These are phyloP conservation scores for Penicillium sp. DNA, from an alignment of 2,329 filamentous ascomycete genomes.

Conservation along the genomic window DNA sequence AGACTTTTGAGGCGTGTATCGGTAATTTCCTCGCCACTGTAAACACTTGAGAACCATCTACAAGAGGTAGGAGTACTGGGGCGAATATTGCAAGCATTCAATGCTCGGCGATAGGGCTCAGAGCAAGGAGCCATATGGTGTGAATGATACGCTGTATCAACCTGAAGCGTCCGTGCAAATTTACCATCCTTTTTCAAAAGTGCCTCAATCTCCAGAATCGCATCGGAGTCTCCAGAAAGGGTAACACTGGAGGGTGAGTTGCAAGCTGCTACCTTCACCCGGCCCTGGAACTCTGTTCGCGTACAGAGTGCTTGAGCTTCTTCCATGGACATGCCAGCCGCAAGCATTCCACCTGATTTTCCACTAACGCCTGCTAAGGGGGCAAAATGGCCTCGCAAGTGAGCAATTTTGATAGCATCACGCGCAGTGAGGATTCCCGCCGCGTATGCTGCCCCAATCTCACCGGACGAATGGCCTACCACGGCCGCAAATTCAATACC, in stretches of 20 bases:
- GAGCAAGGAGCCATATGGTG: not conserved
- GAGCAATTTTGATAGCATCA: slow-evolving; percentile 21
- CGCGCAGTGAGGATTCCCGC: slow-evolving; percentile 20
- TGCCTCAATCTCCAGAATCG: slow-evolving; percentile 3
- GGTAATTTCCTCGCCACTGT: too few species aligned
- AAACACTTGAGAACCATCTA: not conserved
- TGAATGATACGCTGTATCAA: slow-evolving; percentile 24
- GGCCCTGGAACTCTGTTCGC: slow-evolving; percentile 14
- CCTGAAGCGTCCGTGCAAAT: slow-evolving; percentile 8
- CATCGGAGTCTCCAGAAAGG: slow-evolving; percentile 20
- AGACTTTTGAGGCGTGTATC: too few species aligned
- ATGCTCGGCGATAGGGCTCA: too few species aligned
- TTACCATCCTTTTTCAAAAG: slow-evolving; percentile 7
- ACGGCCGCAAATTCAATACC: slow-evolving; percentile 25
- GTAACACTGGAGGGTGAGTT: slow-evolving; percentile 29
- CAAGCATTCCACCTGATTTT: slow-evolving; percentile 21
- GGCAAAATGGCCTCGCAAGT: slow-evolving; percentile 21
- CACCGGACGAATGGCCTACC: slow-evolving; percentile 37
- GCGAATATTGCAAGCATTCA: slow-evolving; percentile 13
- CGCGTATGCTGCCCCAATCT: slow-evolving; percentile 39
- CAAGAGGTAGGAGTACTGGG: slow-evolving; percentile 2
- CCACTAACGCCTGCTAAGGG: slow-evolving; percentile 4
- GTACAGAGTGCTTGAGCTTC: slow-evolving; percentile 11
- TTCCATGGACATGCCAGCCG: slow-evolving; percentile 17
- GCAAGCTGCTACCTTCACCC: slow-evolving; percentile 24